A percentile compares a stretch with the other conserved stretches of the same genome.
These are phyloP conservation scores for Metschnikowia gelsemii DNA, from an alignment of 805 yeast species.

Conservation along the genomic window DNA sequence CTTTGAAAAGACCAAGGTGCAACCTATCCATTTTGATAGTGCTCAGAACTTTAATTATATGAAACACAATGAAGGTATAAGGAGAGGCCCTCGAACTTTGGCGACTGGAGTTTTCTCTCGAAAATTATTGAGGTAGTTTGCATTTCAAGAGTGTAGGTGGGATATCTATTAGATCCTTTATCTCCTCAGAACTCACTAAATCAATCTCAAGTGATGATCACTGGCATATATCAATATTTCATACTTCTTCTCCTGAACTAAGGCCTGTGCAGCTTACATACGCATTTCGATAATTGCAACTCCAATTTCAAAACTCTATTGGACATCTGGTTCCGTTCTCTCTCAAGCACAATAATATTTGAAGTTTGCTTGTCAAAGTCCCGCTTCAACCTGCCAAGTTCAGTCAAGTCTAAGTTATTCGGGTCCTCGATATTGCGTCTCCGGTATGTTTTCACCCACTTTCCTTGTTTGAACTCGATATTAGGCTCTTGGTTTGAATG, in stretches of 20 bases:
- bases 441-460: slow-evolving; percentile 10
- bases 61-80: no score
- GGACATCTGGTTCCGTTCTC: slow-evolving; percentile 15
- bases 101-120: no score
- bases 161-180: no score
- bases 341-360: slow-evolving; percentile 17
- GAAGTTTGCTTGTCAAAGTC: slow-evolving; percentile 15
- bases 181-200: no score
- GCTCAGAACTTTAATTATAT: no score
- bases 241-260: neutral
- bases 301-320: slow-evolving; percentile 6
- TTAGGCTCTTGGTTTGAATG: neutral
- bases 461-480: slow-evolving; percentile 10
- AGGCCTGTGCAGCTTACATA: neutral
- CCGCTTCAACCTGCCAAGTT: slow-evolving; percentile 13
- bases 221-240: no score
- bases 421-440: slow-evolving; percentile 9
- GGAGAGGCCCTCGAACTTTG: no score
- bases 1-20: no score
- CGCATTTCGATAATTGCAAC: slow-evolving; percentile 1
- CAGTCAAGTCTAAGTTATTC: neutral
- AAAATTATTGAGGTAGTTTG: no score
- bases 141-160: no score
- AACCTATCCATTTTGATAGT: no score
- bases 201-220: no score